These are phyloP conservation scores for Citrullus amarus DNA, from an alignment of 306 rosid genomes.

Conservation along the genomic window DNA sequence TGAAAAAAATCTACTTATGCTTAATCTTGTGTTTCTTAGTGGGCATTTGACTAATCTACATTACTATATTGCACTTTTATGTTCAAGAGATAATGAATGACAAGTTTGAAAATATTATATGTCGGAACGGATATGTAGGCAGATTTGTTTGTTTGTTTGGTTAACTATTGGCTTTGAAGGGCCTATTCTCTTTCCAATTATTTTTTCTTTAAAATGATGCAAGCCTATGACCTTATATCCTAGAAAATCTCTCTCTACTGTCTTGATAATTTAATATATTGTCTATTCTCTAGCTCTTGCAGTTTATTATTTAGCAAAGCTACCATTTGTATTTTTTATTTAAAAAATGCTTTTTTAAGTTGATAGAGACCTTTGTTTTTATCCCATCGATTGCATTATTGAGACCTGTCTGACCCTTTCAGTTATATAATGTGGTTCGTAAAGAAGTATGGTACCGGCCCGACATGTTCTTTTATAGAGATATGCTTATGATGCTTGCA, in stretches of 20 bases:
- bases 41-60: background rate
- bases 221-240: background rate
- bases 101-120: background rate
- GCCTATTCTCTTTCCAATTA: background rate
- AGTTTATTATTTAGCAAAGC: background rate
- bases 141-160: background rate
- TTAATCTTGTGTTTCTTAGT: background rate
- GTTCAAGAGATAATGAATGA: background rate
- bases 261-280: background rate
- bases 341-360: background rate
- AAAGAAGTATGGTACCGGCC: slow-evolving; percentile 95
- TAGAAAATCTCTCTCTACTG: background rate
- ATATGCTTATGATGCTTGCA: slow-evolving; percentile 91
- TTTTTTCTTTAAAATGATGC: background rate
- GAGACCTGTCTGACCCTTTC: background rate
- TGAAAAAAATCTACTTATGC: background rate
- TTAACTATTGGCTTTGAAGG: background rate
- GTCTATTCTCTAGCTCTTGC: background rate
- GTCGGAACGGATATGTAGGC: background rate
- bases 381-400: background rate
- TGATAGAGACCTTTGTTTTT: background rate
- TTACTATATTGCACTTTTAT: background rate
- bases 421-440: slow-evolving; percentile 75
- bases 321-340: background rate
- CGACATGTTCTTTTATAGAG: slow-evolving; percentile 86